Percentiles rank a stretch among this genome's conserved stretches.
Evolutionary conservation across 345 rosid genomes (phyloP).

Genomic region (Luvunga scandens): DNA sequence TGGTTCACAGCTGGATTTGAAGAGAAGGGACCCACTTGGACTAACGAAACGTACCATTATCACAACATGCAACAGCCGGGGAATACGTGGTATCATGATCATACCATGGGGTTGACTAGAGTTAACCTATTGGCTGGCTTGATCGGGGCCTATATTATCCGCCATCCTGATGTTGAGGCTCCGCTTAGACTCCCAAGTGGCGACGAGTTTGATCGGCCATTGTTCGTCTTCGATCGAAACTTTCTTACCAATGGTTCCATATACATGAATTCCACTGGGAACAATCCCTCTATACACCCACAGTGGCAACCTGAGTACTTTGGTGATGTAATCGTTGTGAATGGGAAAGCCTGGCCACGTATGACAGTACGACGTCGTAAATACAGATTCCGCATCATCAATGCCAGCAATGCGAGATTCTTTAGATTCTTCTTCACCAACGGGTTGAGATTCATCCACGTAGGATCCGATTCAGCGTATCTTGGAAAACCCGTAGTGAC

Average conservation of each 20-base stretch:
- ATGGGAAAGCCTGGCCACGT: conserved; percentile 92
- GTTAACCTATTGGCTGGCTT: conserved; percentile 87
- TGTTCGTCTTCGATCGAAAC: conserved; percentile 73
- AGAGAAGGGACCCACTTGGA: conserved; percentile 67
- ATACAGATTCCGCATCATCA: conserved; percentile 75
- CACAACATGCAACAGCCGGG: conserved; percentile 79
- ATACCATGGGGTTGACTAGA: conserved; percentile 83
- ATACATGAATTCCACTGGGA: conserved; percentile 81
- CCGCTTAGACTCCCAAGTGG: conserved; percentile 58
- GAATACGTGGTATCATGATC: conserved; percentile 93
- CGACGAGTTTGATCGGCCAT: conserved; percentile 52
- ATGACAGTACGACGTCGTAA: conserved; percentile 69
- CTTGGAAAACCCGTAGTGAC: conserved; percentile 39
- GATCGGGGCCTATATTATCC: conserved; percentile 72
- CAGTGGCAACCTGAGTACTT: conserved; percentile 98
- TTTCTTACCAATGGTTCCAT: conserved; percentile 64
- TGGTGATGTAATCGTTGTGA: conserved; percentile 74
- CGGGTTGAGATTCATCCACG: conserved; percentile 50
- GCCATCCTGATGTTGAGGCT: conserved; percentile 48
- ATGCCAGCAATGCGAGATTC: conserved; percentile 84
- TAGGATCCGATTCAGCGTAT: conserved; percentile 70
- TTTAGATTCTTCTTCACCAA: conserved; percentile 70
- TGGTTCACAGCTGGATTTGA: conserved; percentile 80
- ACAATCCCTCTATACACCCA: conserved; percentile 83
- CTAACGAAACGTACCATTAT: conserved; percentile 49